Evolutionary conservation across 2,329 filamentous ascomycete species (phyloP), one percentile per base, ranked within the genome.

Genomic region (Alternaria sp.): DNA sequence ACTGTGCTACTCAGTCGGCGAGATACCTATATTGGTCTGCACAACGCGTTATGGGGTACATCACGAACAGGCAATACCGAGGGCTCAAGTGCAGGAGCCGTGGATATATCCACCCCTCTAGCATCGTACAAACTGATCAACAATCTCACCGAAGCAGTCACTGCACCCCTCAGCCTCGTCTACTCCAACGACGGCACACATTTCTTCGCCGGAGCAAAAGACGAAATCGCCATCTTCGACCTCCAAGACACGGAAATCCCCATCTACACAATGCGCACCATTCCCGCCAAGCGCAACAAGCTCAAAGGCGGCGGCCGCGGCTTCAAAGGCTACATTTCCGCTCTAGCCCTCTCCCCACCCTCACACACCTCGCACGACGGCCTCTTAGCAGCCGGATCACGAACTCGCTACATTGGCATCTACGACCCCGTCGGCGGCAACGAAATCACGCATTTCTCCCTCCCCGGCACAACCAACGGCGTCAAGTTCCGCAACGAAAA

Each of bases 201-300:
- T 57, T 88, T 89, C 72, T 74, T 88, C 50, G 84, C 85, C 4
- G 86, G 86, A n/a, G 80, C 80, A 3, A 78, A 82, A 37, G 83
- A 82, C 59, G 67, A 80, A 10, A 81, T 89, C 44, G 81, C 83
- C 41, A 69, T 83, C 14, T 89, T 88, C 67, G 85, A 89, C 70
- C 68, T 85, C 26, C 76, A 78, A 5, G 77, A 83, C 9, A 70
- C 80, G 5, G 79, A 80, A 3, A 74, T 80, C 26, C 86, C 86
- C 0, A 62, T 72, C n/a, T 36, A 56, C n/a, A 60, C 26, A 2
- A 71, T 75, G 46, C 46, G 76, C 3, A 84, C 84, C 17, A 82
- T 83, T 24, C 82, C 83, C 8, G 72, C 67, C 1, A 80, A 79
- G 58, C 78, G 80, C 41, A 81, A 78, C 75, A 73, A 73, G 14